phyloP scores from a whole-genome alignment of 257 asterid species.

The Petunia secreta region DNA sequence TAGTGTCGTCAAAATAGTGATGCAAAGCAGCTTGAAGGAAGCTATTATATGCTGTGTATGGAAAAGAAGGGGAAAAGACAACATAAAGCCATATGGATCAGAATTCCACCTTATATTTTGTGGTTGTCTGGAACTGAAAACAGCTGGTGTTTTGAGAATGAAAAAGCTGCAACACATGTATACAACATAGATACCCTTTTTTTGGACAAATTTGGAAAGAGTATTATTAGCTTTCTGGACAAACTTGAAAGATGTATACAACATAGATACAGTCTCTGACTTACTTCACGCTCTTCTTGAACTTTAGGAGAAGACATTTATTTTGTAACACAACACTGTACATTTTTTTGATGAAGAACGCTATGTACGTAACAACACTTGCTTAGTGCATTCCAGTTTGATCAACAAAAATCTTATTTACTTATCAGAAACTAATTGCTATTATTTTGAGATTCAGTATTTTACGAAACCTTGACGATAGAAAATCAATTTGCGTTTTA shows the following conservation, averaged over 20 bases:
- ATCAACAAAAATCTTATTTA: not conserved
- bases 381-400: not conserved
- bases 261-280: not conserved
- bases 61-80: constrained; percentile 4
- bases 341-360: not conserved
- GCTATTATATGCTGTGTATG: constrained; percentile 13
- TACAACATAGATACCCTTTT: constrained; percentile 9
- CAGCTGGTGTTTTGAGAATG: constrained; percentile 14
- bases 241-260: constrained; percentile 8
- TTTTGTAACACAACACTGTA: not conserved
- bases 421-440: not conserved
- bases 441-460: constrained; percentile 9
- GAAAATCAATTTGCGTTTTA: constrained; percentile 1
- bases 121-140: constrained; percentile 5
- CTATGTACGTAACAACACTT: not conserved
- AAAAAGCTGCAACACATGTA: not conserved
- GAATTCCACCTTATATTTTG: constrained; percentile 2
- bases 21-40: not conserved
- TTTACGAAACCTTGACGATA: not conserved
- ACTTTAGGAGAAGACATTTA: not conserved
- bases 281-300: constrained; percentile 13
- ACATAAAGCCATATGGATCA: not conserved
- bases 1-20: constrained; percentile 9
- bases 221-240: not conserved
- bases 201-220: not conserved